Conservation (phyloP, 345 rosid species). For the sweet orange (Citrus sinensis) region DNA sequence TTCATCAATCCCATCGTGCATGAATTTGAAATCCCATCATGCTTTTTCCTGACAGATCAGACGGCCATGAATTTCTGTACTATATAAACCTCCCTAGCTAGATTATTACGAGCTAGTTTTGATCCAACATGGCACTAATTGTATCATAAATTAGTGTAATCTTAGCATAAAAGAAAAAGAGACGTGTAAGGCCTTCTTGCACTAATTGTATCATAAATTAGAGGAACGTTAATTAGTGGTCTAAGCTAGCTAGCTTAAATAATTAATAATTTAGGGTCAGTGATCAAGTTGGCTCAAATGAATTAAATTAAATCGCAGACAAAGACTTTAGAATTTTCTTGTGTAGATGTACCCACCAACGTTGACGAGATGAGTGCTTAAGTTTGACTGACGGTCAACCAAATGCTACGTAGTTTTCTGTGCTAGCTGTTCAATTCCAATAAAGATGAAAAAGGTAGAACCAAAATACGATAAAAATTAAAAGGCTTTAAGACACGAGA, state of each 20-base stretch:
- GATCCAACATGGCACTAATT: conserved; percentile 1
- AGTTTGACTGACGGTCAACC: conserved; percentile 40
- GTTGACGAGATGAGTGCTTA: conserved; percentile 32
- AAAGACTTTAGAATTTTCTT: background rate
- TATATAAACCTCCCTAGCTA: background rate
- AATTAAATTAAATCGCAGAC: background rate
- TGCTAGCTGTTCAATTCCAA: conserved; percentile 20
- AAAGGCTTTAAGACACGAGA: conserved; percentile 22
- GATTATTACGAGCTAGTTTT: conserved; percentile 29
- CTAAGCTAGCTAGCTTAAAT: background rate
- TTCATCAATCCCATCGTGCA: conserved; percentile 1
- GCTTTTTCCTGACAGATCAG: background rate
- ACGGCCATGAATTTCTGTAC: background rate
- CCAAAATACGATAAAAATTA: conserved; percentile 10
- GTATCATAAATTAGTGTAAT: background rate
- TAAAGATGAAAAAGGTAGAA: background rate
- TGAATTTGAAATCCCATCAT: conserved; percentile 4
- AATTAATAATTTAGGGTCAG: background rate
- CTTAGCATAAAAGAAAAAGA: background rate
- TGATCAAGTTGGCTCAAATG: conserved; percentile 1
- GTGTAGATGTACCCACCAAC: conserved; percentile 11
- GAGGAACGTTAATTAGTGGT: background rate
- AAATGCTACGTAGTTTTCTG: conserved; percentile 20
- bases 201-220: background rate
- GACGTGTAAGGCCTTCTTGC: conserved; percentile 13